Evolutionary conservation across 2,329 filamentous ascomycete genomes (phyloP).

Genomic region (Dothideomycetes sp.): DNA sequence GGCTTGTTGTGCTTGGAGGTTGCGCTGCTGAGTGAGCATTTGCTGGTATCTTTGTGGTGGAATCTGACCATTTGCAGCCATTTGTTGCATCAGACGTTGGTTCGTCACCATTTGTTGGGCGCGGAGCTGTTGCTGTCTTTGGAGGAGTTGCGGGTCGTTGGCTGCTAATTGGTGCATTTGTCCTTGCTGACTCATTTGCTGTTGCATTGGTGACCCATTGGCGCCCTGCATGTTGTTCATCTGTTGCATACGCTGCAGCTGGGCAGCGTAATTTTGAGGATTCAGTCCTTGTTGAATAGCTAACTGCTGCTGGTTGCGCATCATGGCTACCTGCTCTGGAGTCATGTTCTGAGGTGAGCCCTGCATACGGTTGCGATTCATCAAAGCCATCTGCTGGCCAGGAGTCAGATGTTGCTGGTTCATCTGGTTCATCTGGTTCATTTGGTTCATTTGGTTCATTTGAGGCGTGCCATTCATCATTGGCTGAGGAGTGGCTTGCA

Average conservation of each 20-base stretch:
- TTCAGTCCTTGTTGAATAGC: constrained; percentile 12
- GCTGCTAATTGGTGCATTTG: constrained; percentile 6
- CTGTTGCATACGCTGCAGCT: constrained; percentile 13
- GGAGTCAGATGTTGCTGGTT: constrained; percentile 16
- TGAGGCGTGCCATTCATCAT: constrained; percentile 16
- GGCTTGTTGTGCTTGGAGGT: constrained; percentile 13
- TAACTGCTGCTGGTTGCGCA: constrained; percentile 16
- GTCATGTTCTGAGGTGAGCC: constrained; percentile 17
- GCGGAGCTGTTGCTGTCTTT: constrained; percentile 5
- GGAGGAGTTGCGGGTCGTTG: constrained; percentile 1
- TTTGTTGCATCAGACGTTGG: constrained; percentile 3
- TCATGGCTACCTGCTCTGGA: constrained; percentile 14
- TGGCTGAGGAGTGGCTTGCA: constrained; percentile 16
- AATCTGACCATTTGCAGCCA: constrained; percentile 10
- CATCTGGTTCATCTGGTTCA: constrained; percentile 15
- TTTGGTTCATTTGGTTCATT: constrained; percentile 13
- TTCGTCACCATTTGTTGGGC: constrained; percentile 3
- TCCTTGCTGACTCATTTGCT: constrained; percentile 14
- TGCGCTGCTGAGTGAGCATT: constrained; percentile 17
- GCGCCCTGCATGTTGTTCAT: constrained; percentile 9
- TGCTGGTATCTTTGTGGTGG: constrained; percentile 16
- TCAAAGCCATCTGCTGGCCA: constrained; percentile 17
- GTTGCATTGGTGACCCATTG: constrained; percentile 13
- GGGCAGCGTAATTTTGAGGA: constrained; percentile 12
- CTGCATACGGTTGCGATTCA: constrained; percentile 22